Conservation (phyloP, 179 eudicot genomes). For the Camellia oleifera region DNA sequence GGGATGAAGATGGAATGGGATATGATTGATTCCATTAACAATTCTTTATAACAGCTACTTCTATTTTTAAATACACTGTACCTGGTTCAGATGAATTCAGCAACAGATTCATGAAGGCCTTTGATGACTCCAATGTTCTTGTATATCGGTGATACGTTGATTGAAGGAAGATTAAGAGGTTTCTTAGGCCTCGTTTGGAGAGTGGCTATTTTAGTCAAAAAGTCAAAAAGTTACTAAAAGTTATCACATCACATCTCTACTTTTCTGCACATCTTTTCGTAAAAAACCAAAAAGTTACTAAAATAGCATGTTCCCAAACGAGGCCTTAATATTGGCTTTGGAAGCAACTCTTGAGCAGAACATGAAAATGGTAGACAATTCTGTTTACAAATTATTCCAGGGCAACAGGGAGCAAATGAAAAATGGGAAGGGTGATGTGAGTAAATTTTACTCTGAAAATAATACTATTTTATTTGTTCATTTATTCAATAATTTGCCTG, state of each 20-base stretch:
- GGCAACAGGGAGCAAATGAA: slow-evolving; percentile 31
- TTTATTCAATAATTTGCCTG: neutral
- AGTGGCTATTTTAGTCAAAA: too few species aligned
- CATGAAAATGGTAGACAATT: slow-evolving; percentile 28
- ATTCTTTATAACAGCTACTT: too few species aligned
- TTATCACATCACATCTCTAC: too few species aligned
- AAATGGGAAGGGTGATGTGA: slow-evolving; percentile 23
- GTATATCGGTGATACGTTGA: slow-evolving; percentile 30
- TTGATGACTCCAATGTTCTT: slow-evolving; percentile 31
- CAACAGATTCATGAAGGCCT: slow-evolving; percentile 30
- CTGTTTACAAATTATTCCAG: slow-evolving; percentile 27
- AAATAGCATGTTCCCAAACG: too few species aligned
- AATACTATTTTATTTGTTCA: neutral
- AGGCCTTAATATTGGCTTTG: slow-evolving; percentile 30
- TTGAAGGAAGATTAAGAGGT: slow-evolving; percentile 32
- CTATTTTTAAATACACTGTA: slow-evolving; percentile 4
- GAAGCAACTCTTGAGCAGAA: slow-evolving; percentile 28
- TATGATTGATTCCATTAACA: neutral
- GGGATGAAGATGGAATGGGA: slow-evolving; percentile 24
- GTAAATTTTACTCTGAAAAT: neutral
- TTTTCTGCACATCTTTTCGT: too few species aligned
- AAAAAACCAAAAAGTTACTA: too few species aligned
- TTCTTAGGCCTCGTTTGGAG: too few species aligned
- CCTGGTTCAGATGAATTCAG: slow-evolving; percentile 26
- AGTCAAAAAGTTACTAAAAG: too few species aligned